Percentiles rank a stretch among this genome's conserved stretches.
Conservation (phyloP, 768 basidiomycete genomes). For the Naematelia aurantialba region DNA sequence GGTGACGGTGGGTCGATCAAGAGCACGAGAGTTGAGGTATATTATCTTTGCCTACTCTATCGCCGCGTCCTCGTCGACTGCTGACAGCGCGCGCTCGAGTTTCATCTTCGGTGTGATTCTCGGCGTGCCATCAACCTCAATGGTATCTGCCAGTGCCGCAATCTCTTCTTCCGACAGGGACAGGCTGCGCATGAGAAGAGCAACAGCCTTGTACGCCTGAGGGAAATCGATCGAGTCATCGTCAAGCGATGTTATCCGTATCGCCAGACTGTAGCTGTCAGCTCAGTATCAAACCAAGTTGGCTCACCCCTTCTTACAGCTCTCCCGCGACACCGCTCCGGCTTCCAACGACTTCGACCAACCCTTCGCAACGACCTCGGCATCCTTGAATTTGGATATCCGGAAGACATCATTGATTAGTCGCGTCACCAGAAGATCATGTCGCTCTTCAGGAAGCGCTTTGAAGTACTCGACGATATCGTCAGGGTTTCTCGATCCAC, state of each 20-base stretch:
- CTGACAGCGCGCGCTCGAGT: constrained; percentile 35
- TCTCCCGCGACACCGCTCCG: constrained; percentile 58
- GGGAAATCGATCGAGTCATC: constrained; percentile 89
- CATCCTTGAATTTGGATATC: constrained; percentile 70
- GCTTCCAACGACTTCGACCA: constrained; percentile 64
- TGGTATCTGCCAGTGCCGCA: constrained; percentile 41
- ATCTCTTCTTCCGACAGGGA: constrained; percentile 42
- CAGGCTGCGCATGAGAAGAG: constrained; percentile 58
- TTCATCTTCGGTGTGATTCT: constrained; percentile 50
- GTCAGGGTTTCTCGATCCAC: constrained; percentile 61
- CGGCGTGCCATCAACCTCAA: constrained; percentile 50
- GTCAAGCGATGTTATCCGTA: constrained; percentile 59
- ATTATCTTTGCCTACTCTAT: background rate
- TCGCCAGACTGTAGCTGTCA: constrained; percentile 29
- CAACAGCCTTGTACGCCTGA: constrained; percentile 72
- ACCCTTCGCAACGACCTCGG: constrained; percentile 70
- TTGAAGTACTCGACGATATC: constrained; percentile 86
- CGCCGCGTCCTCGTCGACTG: constrained; percentile 30
- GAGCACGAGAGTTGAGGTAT: background rate
- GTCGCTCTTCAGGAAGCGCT: constrained; percentile 64
- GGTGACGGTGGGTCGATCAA: constrained; percentile 2
- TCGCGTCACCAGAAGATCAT: constrained; percentile 67
- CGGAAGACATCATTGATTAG: constrained; percentile 71
- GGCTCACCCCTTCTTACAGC: constrained; percentile 63
- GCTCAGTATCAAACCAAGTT: background rate